phyloP scores from a whole-genome alignment of 2,329 filamentous ascomycete genomes.

The Daldinia eschscholtzii region DNA sequence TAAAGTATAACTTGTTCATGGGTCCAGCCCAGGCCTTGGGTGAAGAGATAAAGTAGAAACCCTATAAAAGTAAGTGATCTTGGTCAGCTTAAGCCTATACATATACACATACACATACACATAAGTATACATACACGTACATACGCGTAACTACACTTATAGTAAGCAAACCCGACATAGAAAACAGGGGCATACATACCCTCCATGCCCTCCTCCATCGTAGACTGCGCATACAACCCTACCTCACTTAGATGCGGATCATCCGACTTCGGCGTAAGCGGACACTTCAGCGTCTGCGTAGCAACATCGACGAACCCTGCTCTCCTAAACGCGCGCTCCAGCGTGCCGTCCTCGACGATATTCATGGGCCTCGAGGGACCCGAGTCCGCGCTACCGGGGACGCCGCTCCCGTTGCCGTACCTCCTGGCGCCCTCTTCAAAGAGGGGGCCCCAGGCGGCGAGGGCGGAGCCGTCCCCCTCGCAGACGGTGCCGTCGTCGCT shows the following conservation, averaged over 20 bases:
- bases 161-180: not conserved
- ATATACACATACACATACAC: not conserved
- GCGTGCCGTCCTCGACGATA: conserved; percentile 21
- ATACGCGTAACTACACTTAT: not conserved
- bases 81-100: not conserved
- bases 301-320: conserved; percentile 33
- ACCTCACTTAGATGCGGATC: conserved; percentile 28
- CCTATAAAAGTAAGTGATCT: conserved; percentile 2
- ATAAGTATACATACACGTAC: not conserved
- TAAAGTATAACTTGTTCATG: conserved; percentile 32
- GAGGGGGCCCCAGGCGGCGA: conserved; percentile 1
- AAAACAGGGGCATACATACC: conserved; percentile 16
- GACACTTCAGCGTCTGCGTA: conserved; percentile 21
- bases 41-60: conserved; percentile 34
- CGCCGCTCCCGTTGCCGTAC: not conserved
- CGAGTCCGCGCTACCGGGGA: not conserved
- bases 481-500: conserved; percentile 31
- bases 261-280: conserved; percentile 27
- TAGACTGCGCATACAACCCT: conserved; percentile 24
- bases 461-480: conserved; percentile 25
- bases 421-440: not conserved
- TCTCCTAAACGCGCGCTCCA: conserved; percentile 9
- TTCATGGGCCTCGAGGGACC: conserved; percentile 16
- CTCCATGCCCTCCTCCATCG: conserved; percentile 37
- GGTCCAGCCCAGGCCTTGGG: conserved; percentile 31